phyloP scores from a whole-genome alignment of 2,329 filamentous ascomycete genomes.

The Colletotrichum sp. region DNA sequence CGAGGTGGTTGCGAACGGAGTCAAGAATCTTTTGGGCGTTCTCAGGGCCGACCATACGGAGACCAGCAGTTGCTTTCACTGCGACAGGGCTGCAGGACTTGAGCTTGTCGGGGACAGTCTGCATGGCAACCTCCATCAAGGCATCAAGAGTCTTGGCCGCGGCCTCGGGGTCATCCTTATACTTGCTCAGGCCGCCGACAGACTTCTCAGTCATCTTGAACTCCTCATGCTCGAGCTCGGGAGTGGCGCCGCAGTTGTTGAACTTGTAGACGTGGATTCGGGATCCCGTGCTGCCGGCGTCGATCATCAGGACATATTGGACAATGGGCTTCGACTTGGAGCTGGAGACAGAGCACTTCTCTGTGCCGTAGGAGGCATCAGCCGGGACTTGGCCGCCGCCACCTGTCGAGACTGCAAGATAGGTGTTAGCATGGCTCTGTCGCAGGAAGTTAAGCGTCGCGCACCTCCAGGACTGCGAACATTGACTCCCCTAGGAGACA shows the following conservation, averaged over 20 bases:
- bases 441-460: slow-evolving; percentile 14
- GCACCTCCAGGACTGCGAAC: slow-evolving; percentile 52
- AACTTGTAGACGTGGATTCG: slow-evolving; percentile 99
- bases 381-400: slow-evolving; percentile 54
- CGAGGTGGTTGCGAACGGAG: slow-evolving; percentile 81
- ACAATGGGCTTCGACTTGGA: slow-evolving; percentile 91
- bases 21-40: slow-evolving; percentile 84
- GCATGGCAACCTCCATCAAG: slow-evolving; percentile 84
- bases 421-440: slow-evolving; percentile 21
- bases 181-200: slow-evolving; percentile 85
- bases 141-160: slow-evolving; percentile 90
- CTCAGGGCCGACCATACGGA: slow-evolving; percentile 83
- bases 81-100: slow-evolving; percentile 92
- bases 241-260: slow-evolving; percentile 97
- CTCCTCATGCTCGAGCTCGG: slow-evolving; percentile 88
- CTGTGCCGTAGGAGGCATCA: slow-evolving; percentile 68
- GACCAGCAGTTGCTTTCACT: slow-evolving; percentile 96
- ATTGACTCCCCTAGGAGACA: slow-evolving; percentile 63
- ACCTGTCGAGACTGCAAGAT: slow-evolving; percentile 24
- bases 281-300: slow-evolving; percentile 96
- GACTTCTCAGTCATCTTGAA: slow-evolving; percentile 94
- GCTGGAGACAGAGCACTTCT: slow-evolving; percentile 81
- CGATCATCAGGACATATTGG: slow-evolving; percentile 98
- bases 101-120: slow-evolving; percentile 83
- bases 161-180: slow-evolving; percentile 81